Percentiles rank a stretch among this genome's conserved stretches.
Conservation (phyloP, 345 rosid genomes). For the Euclidium syriacum region DNA sequence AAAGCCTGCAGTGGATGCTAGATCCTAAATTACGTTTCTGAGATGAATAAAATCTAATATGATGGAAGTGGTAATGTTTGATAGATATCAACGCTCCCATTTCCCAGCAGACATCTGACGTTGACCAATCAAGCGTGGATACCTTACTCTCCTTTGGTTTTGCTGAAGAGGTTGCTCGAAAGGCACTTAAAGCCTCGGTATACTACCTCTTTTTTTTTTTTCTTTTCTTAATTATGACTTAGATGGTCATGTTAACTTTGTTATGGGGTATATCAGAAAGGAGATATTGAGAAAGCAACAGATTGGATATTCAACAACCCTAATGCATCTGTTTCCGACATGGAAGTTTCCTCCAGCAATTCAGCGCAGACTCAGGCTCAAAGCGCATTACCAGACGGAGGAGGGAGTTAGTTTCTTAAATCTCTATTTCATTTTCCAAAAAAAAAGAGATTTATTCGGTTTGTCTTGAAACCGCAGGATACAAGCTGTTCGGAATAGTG, state of each 20-base stretch:
- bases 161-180: constrained; percentile 72
- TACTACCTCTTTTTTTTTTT: no score
- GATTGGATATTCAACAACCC: constrained; percentile 99
- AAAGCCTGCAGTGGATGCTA: not conserved
- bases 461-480: constrained; percentile 44
- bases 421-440: not conserved
- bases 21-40: not conserved
- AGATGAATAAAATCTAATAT: not conserved
- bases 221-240: no score
- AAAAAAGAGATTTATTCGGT: not conserved
- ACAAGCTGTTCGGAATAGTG: constrained; percentile 82
- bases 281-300: constrained; percentile 92
- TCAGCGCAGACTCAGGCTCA: constrained; percentile 34
- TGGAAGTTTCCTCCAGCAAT: constrained; percentile 64
- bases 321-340: constrained; percentile 61
- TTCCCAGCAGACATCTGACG: constrained; percentile 35
- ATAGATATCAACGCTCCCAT: constrained; percentile 77
- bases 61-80: constrained; percentile 12
- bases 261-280: no score
- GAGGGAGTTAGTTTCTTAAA: constrained; percentile 71
- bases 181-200: constrained; percentile 86
- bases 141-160: constrained; percentile 91
- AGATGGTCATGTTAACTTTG: no score
- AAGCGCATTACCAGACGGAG: constrained; percentile 66
- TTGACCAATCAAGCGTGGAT: constrained; percentile 70